Evolutionary conservation across 1,139 yeast species (phyloP).

Genomic region (Petasospora rhodanensis): DNA sequence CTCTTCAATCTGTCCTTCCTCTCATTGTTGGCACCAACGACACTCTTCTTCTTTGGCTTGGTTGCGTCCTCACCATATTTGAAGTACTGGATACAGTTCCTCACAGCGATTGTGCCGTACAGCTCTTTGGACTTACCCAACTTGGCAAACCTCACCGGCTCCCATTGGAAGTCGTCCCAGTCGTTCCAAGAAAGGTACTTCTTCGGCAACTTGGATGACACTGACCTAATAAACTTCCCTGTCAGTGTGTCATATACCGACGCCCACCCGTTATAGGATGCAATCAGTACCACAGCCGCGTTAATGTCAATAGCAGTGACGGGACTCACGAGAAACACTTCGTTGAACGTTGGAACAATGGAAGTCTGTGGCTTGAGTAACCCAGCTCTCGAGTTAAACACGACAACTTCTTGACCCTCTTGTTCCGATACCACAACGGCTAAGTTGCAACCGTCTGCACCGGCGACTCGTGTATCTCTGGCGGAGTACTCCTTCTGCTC

Average conservation of each 20-base stretch:
- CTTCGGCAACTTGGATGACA: conserved; percentile 16
- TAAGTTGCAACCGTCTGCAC: conserved; percentile 50
- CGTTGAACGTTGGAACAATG: conserved; percentile 29
- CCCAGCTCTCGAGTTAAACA: conserved; percentile 38
- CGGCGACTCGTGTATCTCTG: conserved; percentile 37
- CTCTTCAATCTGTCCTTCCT: conserved; percentile 22
- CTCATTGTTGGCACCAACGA: conserved; percentile 20
- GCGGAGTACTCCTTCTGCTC: conserved; percentile 27
- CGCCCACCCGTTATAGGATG: conserved; percentile 61
- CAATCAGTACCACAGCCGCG: conserved; percentile 46
- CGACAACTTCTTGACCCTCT: conserved; percentile 31
- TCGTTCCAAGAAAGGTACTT: neutral
- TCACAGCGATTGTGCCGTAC: conserved; percentile 52
- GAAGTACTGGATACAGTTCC: conserved; percentile 57
- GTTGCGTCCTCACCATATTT: conserved; percentile 44
- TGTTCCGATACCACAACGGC: conserved; percentile 40
- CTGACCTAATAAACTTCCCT: conserved; percentile 50
- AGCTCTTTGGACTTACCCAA: conserved; percentile 43
- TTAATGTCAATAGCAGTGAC: conserved; percentile 39
- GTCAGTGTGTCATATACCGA: conserved; percentile 60
- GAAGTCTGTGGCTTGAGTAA: conserved; percentile 23
- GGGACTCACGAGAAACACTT: conserved; percentile 27
- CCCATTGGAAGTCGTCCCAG: conserved; percentile 10
- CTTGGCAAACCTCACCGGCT: conserved; percentile 41
- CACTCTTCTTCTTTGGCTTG: conserved; percentile 26